Evolutionary conservation across 768 basidiomycete species (phyloP), one percentile per base, ranked within the genome.

Genomic region (Pholiota conissans): DNA sequence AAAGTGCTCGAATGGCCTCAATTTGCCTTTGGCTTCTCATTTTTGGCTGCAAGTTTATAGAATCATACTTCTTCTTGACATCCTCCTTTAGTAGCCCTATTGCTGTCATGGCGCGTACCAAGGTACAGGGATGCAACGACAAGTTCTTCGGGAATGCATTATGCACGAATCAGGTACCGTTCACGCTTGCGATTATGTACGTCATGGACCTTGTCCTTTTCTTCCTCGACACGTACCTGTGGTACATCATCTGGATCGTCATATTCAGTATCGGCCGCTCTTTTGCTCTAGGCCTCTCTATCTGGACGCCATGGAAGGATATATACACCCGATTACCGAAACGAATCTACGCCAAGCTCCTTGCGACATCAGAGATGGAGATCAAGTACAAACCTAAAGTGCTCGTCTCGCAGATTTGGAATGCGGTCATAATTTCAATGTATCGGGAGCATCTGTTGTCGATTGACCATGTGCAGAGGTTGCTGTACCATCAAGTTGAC

Each of bases 381-480:
- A 86, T 97, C 73, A 98, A 98, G 74, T 99, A 98, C 79, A 98
- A 98, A 75, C 97, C 97, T 57, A 99, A 99, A 82, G 93, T 99
- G 54, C 84, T 99, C 28, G 97, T 99, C 37, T 98, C 95, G 18
- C 97, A 99, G 76, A 89, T 99, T 28, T 99, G 97, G 97, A 99
- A 99, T 72, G 97, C 97, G 45, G 82, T 98, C 74, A 96, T 99
- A 73, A 99, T 99, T 61, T 98, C 96, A 55, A 99, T 99, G 97
- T 99, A 99, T 74, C 89, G 97, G 65, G 97, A 99, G 68, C 97
- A 99, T 75, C 79, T 99, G 49, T 80, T 99, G 35, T 96, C 94
- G 61, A 99, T 99, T 67, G 94, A 98, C 65, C 95, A 99, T 67
- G 97, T 99, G 46, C 97, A 99, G 70, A 90, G 95, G 52, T 82